Evolutionary conservation across 345 rosid genomes (phyloP).

Genomic region (Sonneratia alba): DNA sequence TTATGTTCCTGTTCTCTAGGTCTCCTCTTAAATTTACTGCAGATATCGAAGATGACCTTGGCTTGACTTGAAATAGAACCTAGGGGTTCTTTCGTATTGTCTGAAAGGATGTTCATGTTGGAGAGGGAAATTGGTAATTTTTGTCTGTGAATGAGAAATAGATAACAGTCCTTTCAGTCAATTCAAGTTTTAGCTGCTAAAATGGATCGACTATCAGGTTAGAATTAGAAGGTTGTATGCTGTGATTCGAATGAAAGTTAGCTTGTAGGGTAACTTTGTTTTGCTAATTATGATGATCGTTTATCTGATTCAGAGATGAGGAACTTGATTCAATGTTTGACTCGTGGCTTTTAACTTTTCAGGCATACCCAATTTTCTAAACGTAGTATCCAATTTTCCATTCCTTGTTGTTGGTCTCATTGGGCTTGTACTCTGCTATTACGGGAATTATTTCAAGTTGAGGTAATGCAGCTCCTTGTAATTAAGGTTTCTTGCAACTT

Average conservation of each 20-base stretch:
- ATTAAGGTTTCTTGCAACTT: neutral
- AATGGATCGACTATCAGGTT: neutral
- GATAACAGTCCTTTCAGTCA: neutral
- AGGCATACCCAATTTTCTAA: slow-evolving; percentile 80
- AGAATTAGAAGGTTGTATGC: no score
- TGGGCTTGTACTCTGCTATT: slow-evolving; percentile 71
- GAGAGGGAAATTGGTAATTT: no score
- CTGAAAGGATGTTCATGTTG: neutral
- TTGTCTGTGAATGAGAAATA: no score
- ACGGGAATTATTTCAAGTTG: slow-evolving; percentile 59
- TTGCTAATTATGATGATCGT: neutral
- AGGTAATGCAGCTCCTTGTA: slow-evolving; percentile 24
- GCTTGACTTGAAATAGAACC: neutral
- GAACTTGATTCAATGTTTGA: neutral
- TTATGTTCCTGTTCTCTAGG: neutral
- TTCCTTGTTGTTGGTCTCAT: slow-evolving; percentile 72
- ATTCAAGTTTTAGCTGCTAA: neutral
- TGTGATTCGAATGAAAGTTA: no score
- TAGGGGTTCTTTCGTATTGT: neutral
- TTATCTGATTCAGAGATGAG: neutral
- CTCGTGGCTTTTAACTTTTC: slow-evolving; percentile 14
- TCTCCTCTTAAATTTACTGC: neutral
- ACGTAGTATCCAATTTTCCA: slow-evolving; percentile 88
- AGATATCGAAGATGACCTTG: neutral
- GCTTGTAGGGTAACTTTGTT: neutral